Evolutionary conservation across 2,329 filamentous ascomycete species (phyloP), one percentile per base, ranked within the genome.

Genomic region (Pseudogymnoascus sp.): DNA sequence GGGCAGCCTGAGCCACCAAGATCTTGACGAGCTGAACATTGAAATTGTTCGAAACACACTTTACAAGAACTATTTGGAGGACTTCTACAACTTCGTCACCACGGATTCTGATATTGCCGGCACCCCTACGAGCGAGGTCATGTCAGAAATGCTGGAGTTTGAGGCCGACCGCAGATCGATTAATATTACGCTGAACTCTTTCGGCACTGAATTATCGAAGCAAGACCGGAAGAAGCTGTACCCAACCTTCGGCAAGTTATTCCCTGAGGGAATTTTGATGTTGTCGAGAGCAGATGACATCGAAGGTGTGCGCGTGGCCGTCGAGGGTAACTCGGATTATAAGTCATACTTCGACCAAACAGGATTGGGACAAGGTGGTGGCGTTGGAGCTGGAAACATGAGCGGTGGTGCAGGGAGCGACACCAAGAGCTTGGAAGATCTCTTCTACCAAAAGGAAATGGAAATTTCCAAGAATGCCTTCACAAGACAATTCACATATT

Each of bases 381-480:
- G 87, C 1, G 83, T 85, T 4, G 86, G 89, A 3, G 84, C 91
- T 31, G 91, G 91, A 53, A 96, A 95, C 76, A 91, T 92, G 89
- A 85, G 85, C 23, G 89, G 90, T 65, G 91, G 91, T 37, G 81
- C 84, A n/a, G 86, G 88, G 25, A 81, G 85, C 14, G 92, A 96
- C 69, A 89, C 90, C 59, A 92, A 90, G 79, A 97, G 92, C 71
- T 77, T 99, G 70, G 94, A 99, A 75, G 94, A 99, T 73, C 82
- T 99, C 80, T 99, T 99, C 78, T 99, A 99, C 75, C 91, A 97
- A 76, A 97, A 96, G 79, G 94, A 99, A 79, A 97, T 97, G 94
- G 92, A 99, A 75, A 89, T 97, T 67, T 93, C 90, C 63, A 99
- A 99, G 82, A 79, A 88, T 65, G 91, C 92, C 7, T 99, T 99